Evolutionary conservation across 305 asterid genomes (phyloP).

Genomic region (Fraxinus velutina): DNA sequence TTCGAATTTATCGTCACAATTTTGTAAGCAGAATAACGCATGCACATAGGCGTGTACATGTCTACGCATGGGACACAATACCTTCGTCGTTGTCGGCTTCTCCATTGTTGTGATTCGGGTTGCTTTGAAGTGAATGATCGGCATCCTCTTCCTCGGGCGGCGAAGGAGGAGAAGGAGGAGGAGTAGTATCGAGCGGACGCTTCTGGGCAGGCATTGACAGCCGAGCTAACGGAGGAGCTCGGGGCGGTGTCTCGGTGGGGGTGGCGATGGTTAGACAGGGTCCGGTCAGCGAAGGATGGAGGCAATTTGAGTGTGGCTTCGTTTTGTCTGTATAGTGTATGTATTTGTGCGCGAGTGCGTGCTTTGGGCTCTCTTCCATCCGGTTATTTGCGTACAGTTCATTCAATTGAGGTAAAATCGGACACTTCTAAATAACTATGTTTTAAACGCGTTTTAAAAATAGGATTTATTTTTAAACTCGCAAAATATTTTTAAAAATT

Average conservation of each 20-base stretch:
- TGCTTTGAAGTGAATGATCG: slow-evolving; percentile 46
- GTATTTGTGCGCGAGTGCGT: not conserved
- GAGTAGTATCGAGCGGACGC: slow-evolving; percentile 44
- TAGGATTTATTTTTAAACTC: not conserved
- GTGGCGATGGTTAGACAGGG: slow-evolving; percentile 40
- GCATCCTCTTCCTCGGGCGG: slow-evolving; percentile 37
- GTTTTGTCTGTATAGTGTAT: slow-evolving; percentile 17
- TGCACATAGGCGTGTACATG: slow-evolving; percentile 23
- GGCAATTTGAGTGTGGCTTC: slow-evolving; percentile 34
- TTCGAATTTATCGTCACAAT: slow-evolving; percentile 20
- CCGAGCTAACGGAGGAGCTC: slow-evolving; percentile 37
- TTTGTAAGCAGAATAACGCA: slow-evolving; percentile 23
- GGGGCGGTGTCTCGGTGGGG: slow-evolving; percentile 29
- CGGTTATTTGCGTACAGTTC: slow-evolving; percentile 16
- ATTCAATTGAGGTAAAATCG: slow-evolving; percentile 4
- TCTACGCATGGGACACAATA: slow-evolving; percentile 23
- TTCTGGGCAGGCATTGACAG: slow-evolving; percentile 74
- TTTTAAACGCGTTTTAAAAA: not conserved
- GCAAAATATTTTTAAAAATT: not conserved
- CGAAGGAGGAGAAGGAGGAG: slow-evolving; percentile 47
- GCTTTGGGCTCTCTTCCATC: not conserved
- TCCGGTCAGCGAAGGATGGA: slow-evolving; percentile 47
- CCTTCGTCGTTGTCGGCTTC: slow-evolving; percentile 41
- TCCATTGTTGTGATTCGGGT: slow-evolving; percentile 50
- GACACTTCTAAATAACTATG: not conserved